Conservation (phyloP, 2,329 filamentous ascomycete genomes). For the Celoporthe dispersa region DNA sequence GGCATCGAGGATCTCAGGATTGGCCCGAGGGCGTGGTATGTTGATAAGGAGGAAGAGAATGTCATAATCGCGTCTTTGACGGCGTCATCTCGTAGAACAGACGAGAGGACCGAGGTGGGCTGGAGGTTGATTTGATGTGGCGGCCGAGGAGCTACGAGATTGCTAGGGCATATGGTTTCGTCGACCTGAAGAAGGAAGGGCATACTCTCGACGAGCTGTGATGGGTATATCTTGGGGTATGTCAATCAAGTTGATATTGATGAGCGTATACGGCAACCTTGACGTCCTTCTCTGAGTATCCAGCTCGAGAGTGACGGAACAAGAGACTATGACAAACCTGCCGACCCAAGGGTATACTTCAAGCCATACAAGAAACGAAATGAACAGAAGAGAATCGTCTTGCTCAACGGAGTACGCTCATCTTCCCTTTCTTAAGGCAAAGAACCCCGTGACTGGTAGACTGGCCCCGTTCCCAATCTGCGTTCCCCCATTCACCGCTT, state of each 20-base stretch:
- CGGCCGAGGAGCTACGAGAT: conserved; percentile 17
- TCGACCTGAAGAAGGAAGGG: neutral
- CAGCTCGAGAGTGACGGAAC: neutral
- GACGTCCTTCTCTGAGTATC: neutral
- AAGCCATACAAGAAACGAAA: neutral
- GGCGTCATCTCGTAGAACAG: conserved; percentile 18
- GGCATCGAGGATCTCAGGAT: conserved; percentile 2
- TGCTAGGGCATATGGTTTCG: conserved; percentile 20
- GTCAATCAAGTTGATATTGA: too few species aligned
- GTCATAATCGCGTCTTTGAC: conserved; percentile 15
- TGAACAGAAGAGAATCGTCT: neutral
- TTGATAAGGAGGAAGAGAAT: neutral
- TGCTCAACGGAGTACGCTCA: neutral
- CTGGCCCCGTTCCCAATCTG: conserved; percentile 18
- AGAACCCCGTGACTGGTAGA: conserved; percentile 7
- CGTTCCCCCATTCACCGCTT: conserved; percentile 18
- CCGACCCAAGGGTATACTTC: neutral
- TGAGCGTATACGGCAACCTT: too few species aligned
- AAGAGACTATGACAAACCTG: neutral
- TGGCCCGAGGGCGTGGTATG: conserved; percentile 20
- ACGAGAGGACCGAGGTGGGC: conserved; percentile 11
- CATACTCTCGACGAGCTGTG: conserved; percentile 8
- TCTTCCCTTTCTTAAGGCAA: neutral
- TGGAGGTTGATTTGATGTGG: conserved; percentile 16
- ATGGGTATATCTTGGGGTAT: too few species aligned